These are phyloP conservation scores for Zymoseptoria tritici DNA, from an alignment of 2,329 filamentous ascomycete species.

Conservation along the genomic window DNA sequence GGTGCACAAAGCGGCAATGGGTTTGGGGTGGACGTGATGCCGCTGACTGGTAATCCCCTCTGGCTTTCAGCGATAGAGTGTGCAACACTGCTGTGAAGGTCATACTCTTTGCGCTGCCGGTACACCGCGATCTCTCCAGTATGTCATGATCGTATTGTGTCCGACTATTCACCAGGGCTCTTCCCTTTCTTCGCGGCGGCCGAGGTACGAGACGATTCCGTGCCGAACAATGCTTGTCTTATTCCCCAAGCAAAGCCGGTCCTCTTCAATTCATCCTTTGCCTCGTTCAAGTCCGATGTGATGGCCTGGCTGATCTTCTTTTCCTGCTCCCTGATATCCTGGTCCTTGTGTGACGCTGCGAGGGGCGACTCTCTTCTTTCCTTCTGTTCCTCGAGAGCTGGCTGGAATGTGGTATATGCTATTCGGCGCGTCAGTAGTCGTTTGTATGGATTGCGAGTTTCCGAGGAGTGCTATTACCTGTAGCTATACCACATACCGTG, in stretches of 20 bases:
- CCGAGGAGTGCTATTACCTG: conserved; percentile 7
- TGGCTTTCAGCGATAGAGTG: not conserved
- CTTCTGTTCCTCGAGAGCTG: conserved; percentile 23
- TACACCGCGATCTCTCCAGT: not conserved
- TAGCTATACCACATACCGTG: conserved; percentile 15
- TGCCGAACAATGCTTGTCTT: conserved; percentile 13
- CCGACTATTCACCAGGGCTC: not conserved
- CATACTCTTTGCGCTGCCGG: not conserved
- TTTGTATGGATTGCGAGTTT: not conserved
- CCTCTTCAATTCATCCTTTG: conserved; percentile 12
- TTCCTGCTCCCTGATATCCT: conserved; percentile 9
- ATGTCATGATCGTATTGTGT: not conserved
- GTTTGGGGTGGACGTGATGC: not conserved
- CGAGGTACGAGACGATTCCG: not conserved
- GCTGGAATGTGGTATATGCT: conserved; percentile 26
- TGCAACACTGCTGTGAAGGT: not conserved
- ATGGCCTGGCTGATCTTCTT: conserved; percentile 20
- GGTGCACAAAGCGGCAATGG: not conserved
- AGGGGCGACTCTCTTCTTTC: conserved; percentile 22
- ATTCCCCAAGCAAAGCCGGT: conserved; percentile 24
- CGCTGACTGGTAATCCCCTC: not conserved
- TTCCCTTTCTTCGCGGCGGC: not conserved
- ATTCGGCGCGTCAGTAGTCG: not conserved
- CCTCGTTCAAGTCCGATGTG: conserved; percentile 21
- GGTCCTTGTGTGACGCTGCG: conserved; percentile 13